Base-by-base conservation (phyloP, 129 eudicot genomes). In the Lactuca sativa region DNA sequence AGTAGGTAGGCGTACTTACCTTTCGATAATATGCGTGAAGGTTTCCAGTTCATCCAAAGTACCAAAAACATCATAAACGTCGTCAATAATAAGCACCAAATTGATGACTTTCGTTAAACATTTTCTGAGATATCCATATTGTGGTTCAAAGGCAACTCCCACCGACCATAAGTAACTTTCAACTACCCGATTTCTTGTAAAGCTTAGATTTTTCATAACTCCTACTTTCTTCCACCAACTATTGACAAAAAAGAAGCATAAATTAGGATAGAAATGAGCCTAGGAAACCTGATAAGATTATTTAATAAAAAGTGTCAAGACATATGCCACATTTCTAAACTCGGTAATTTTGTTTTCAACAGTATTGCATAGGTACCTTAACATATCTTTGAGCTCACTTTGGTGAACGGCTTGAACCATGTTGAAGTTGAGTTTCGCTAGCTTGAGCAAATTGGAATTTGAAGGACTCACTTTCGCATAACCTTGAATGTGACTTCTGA, bases 161-260 rank as follows among this genome's bases (percentile, higher is more conserved):
- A 58, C 66, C 21, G 83, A 52, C 66, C 82, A 84, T 6, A 80
- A 65, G 77, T 61, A 83, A 62, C 88, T 80, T 59, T 83, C 88
- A 7, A 80, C 72, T 7, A 83, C 72, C 7, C 88, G 44, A 40
- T 80, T 75, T 49, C 88, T 77, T 5, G 77, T 56, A 55, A 83
- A 83, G 61, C 80, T 54, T 21, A 83, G n/a, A n/a, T 43, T 64
- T 49, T 70, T 68, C 15, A 36, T 59, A 1, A 59, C 16, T 14
- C 74, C 72, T 4, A 76, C 66, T 14, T 40, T 13, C 17, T 32
- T 69, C 88, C 88, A 83, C 88, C 88, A 83, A 72, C 82, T 83
- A 59, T 43, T 9, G 49, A 9, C 49, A 43, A 43, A 43, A 43
- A 43, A 8, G 7, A 43, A 9, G 49, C 49, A 43, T 43, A 43